These are phyloP conservation scores for Fusarium sp. DNA, from an alignment of 2,329 filamentous ascomycete species.

Conservation along the genomic window DNA sequence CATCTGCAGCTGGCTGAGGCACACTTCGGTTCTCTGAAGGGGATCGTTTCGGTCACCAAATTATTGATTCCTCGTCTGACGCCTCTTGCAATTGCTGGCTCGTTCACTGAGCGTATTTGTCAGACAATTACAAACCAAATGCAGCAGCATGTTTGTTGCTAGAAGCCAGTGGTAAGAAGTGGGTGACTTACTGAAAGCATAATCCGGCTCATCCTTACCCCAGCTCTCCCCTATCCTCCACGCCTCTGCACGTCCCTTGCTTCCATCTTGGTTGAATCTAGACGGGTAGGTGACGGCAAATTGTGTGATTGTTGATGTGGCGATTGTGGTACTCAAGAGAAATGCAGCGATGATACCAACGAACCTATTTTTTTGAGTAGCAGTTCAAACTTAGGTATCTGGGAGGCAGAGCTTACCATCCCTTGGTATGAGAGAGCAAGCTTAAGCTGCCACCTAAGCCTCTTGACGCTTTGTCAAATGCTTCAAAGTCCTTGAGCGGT, in stretches of 20 bases:
- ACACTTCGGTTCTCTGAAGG: not conserved
- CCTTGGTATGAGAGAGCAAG: not conserved
- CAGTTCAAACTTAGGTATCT: not conserved
- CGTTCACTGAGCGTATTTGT: not conserved
- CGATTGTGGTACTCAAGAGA: not conserved
- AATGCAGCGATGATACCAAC: conserved; percentile 2
- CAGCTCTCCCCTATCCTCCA: not conserved
- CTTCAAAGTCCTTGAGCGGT: not conserved
- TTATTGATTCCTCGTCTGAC: not conserved
- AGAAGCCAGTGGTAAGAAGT: not conserved
- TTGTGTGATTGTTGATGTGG: conserved; percentile 1
- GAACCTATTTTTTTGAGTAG: not conserved
- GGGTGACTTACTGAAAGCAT: not conserved
- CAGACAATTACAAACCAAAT: not conserved
- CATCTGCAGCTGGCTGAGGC: not conserved
- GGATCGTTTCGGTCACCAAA: not conserved
- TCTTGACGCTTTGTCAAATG: conserved; percentile 3
- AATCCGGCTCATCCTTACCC: not conserved
- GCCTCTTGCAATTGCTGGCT: not conserved
- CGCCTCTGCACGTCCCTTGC: not conserved
- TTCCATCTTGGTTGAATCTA: not conserved
- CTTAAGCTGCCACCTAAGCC: not conserved
- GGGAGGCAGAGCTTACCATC: not conserved
- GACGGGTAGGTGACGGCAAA: not conserved
- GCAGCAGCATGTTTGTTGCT: not conserved